Base-by-base conservation (phyloP, 345 rosid species). In the Pistacia atlantica region DNA sequence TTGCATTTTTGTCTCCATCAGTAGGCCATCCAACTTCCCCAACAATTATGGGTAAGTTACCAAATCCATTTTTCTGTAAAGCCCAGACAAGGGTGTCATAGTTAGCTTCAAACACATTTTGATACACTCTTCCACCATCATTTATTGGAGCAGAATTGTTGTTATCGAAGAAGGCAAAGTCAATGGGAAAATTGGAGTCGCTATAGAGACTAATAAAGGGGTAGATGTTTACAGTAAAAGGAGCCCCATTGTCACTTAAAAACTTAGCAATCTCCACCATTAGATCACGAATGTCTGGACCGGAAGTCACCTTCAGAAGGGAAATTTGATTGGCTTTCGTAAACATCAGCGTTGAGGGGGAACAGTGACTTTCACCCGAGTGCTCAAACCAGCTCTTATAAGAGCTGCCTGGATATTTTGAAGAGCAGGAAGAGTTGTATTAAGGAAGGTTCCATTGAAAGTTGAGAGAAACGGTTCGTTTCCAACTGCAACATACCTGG, bases 11-110 rank as follows among this genome's bases (percentile, higher is more conserved):
- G 69, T 91, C 91, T 14, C 96, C 92, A 18, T 91, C 93, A 6
- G 90, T 91, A 0, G 93, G 96, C 93, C 96, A 89, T 11, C 96
- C 97, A 20, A 91, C 79, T 78, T 91, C 97, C 22, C 97, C 93
- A 42, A 90, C 79, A 1, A 90, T 80, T 33, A 91, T 86, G 22
- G 86, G 52, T 84, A 88, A 12, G 71, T 87, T 82, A 11, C 87
- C 84, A 37, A 73, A 90, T 61, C 97, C 92, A 67, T 87, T 86
- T 79, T 86, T 90, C 83, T 90, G 86, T 55, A 90, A 81, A 1
- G 97, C 87, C 83, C 90, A 88, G 3, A 80, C 86, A 4, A 91
- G 88, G 9, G 87, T 91, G 63, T 91, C 96, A 59, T 82, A 78
- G 83, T 86, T 88, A 57, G 96, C 96, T 59, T 89, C 93, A 38